Evolutionary conservation across 805 yeast species (phyloP).

Genomic region (Suhomyces sp.): DNA sequence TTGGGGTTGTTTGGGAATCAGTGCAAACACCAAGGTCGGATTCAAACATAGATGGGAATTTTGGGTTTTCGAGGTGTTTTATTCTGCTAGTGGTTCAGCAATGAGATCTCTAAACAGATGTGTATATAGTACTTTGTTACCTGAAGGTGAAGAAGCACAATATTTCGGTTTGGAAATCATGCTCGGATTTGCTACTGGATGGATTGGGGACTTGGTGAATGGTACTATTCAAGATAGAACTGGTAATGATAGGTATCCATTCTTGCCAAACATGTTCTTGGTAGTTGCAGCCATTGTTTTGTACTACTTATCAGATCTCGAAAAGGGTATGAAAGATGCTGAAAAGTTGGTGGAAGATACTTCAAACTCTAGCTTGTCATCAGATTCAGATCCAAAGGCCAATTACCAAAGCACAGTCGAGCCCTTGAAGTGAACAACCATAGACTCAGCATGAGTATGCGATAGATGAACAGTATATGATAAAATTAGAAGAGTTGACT

Average conservation of each 20-base stretch:
- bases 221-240: conserved; percentile 43
- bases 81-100: conserved; percentile 33
- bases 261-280: conserved; percentile 34
- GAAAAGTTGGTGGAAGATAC: conserved; percentile 11
- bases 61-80: conserved; percentile 41
- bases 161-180: conserved; percentile 42
- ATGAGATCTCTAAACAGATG: conserved; percentile 37
- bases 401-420: conserved; percentile 1
- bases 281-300: conserved; percentile 24
- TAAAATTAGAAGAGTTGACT: no score
- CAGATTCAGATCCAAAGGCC: neutral
- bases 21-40: conserved; percentile 25
- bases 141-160: conserved; percentile 44
- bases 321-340: conserved; percentile 29
- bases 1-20: conserved; percentile 41
- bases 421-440: no score
- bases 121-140: conserved; percentile 37
- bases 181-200: conserved; percentile 41
- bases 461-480: no score
- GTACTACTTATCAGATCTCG: conserved; percentile 28
- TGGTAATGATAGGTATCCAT: conserved; percentile 35
- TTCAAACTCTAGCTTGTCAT: neutral
- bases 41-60: conserved; percentile 45
- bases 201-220: conserved; percentile 40
- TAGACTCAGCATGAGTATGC: no score